phyloP scores from a whole-genome alignment of 768 basidiomycete genomes.

The Auriculariales sp. region DNA sequence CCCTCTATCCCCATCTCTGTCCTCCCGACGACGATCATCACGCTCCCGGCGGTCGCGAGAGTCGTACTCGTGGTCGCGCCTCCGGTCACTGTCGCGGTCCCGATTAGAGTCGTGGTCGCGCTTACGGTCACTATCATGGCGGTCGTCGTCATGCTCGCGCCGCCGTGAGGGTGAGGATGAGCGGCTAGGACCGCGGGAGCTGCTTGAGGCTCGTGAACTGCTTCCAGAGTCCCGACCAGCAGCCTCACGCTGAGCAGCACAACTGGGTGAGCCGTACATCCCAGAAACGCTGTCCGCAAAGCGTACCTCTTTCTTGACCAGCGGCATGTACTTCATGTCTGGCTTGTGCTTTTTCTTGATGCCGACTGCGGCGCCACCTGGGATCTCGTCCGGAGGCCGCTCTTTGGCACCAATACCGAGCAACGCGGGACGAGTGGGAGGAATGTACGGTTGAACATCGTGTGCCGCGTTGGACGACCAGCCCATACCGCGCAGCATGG shows the following conservation, averaged over 20 bases:
- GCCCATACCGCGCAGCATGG: slow-evolving; percentile 90
- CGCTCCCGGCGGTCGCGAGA: slow-evolving; percentile 15
- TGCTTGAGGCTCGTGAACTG: slow-evolving; percentile 12
- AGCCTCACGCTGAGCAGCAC: slow-evolving; percentile 9
- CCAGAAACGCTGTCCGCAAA: neutral
- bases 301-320: slow-evolving; percentile 47
- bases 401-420: slow-evolving; percentile 93
- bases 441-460: slow-evolving; percentile 65
- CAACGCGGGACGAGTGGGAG: slow-evolving; percentile 67
- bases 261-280: neutral
- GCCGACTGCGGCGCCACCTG: slow-evolving; percentile 14
- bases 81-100: slow-evolving; percentile 8
- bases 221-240: slow-evolving; percentile 4
- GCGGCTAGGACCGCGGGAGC: slow-evolving; percentile 22
- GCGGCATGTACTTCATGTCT: slow-evolving; percentile 72
- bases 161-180: slow-evolving; percentile 18
- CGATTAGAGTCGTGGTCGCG: slow-evolving; percentile 10
- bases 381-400: slow-evolving; percentile 42
- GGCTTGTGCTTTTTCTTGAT: slow-evolving; percentile 25
- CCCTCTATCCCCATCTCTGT: slow-evolving; percentile 12
- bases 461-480: slow-evolving; percentile 77
- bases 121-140: slow-evolving; percentile 6
- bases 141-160: slow-evolving; percentile 13
- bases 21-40: slow-evolving; percentile 13
- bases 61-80: slow-evolving; percentile 12